Conservation (phyloP, 352 stramenopile genomes). For the Pythium brachiatum region DNA sequence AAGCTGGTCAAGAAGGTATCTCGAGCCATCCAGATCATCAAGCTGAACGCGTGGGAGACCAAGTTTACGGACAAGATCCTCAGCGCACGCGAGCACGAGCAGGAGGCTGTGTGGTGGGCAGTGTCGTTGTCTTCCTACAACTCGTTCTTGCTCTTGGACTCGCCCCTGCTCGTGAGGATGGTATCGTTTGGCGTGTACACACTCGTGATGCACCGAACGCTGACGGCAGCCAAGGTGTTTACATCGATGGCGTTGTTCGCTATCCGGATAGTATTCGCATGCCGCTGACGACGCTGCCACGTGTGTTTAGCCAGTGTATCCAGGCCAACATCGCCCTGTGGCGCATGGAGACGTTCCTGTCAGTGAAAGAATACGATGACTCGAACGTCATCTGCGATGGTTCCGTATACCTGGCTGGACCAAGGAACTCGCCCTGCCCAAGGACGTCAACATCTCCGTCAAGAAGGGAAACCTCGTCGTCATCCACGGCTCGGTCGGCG, state of each 20-base stretch:
- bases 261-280: constrained; percentile 12
- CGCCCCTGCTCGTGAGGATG: constrained; percentile 29
- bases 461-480: constrained; percentile 51
- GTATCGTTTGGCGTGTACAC: constrained; percentile 33
- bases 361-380: constrained; percentile 25
- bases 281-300: constrained; percentile 18
- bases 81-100: not conserved
- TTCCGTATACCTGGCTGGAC: constrained; percentile 20
- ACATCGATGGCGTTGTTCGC: constrained; percentile 33
- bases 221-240: constrained; percentile 38
- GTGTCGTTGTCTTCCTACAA: too few relatives aligned
- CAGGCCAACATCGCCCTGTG: constrained; percentile 38
- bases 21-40: constrained; percentile 81
- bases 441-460: constrained; percentile 37
- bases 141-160: too few relatives aligned
- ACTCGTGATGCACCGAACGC: constrained; percentile 26
- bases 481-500: constrained; percentile 44
- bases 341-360: constrained; percentile 40
- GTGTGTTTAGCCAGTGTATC: constrained; percentile 35
- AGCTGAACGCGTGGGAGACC: constrained; percentile 89
- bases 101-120: not conserved
- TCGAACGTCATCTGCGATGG: constrained; percentile 24
- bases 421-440: constrained; percentile 24
- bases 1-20: constrained; percentile 45
- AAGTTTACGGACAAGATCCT: constrained; percentile 71